phyloP scores from a whole-genome alignment of 441 rosid species.

The Brassica hybrid region DNA sequence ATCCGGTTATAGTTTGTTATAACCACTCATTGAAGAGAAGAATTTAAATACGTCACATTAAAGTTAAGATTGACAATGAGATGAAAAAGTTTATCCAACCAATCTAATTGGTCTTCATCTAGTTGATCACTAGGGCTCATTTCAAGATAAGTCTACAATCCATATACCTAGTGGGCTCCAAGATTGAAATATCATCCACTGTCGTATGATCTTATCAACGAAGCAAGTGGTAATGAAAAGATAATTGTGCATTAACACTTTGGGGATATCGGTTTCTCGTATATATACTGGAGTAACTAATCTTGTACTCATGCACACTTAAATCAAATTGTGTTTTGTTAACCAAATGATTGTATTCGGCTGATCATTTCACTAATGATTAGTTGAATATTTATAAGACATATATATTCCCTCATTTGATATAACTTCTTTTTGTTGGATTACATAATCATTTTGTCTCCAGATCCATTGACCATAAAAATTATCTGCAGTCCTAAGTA shows the following conservation, averaged over 20 bases:
- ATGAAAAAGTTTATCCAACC: slow-evolving; percentile 27
- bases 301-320: slow-evolving; percentile 10
- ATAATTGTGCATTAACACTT: not conserved
- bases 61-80: slow-evolving; percentile 20
- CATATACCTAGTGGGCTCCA: slow-evolving; percentile 24
- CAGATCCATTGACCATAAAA: slow-evolving; percentile 3
- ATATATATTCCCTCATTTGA: not conserved
- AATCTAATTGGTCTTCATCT: slow-evolving; percentile 22
- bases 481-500: not conserved
- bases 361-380: slow-evolving; percentile 8
- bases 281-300: slow-evolving; percentile 2
- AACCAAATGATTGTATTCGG: not conserved
- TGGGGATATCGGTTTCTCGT: slow-evolving; percentile 5
- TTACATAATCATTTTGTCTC: slow-evolving; percentile 3
- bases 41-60: slow-evolving; percentile 40
- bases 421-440: not conserved
- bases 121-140: slow-evolving; percentile 23
- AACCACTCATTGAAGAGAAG: slow-evolving; percentile 39
- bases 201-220: slow-evolving; percentile 19
- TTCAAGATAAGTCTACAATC: slow-evolving; percentile 32
- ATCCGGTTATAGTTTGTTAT: not conserved
- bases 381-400: slow-evolving; percentile 7
- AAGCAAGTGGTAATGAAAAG: slow-evolving; percentile 19
- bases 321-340: slow-evolving; percentile 2
- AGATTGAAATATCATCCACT: not conserved